A percentile compares a stretch with the other conserved stretches of the same genome.
Evolutionary conservation across 805 yeast genomes (phyloP).

Genomic region (Kazachstania taianensis): DNA sequence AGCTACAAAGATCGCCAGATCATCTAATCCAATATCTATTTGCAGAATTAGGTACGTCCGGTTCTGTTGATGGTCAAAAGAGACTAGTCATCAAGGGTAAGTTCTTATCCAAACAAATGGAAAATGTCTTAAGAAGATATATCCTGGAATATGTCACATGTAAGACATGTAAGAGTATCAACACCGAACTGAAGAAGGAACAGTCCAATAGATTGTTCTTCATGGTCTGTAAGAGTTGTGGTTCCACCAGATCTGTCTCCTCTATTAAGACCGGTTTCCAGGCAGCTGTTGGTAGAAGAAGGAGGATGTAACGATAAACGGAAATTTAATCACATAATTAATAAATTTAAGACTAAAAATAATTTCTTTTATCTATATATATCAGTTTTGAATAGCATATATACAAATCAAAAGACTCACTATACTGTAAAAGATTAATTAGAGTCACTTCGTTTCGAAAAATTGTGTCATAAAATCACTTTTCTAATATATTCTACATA

Average conservation of each 20-base stretch:
- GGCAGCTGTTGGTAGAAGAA: conserved; percentile 91
- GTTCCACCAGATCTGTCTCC: conserved; percentile 91
- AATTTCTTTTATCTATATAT: background rate
- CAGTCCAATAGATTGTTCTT: conserved; percentile 92
- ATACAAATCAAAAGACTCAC: no score
- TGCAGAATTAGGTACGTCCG: conserved; percentile 99
- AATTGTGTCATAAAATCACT: no score
- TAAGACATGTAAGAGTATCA: conserved; percentile 97
- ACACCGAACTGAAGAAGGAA: conserved; percentile 92
- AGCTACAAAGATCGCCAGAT: conserved; percentile 92
- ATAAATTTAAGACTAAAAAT: no score
- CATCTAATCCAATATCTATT: conserved; percentile 93
- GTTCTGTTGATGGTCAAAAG: conserved; percentile 96
- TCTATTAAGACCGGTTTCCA: conserved; percentile 99
- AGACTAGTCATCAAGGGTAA: conserved; percentile 96
- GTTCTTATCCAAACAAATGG: conserved; percentile 95
- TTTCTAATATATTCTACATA: conserved; percentile 31
- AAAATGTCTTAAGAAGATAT: conserved; percentile 90
- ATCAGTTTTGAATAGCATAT: background rate
- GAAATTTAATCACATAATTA: no score
- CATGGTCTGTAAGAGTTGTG: conserved; percentile 96
- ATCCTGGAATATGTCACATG: conserved; percentile 96
- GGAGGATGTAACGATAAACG: conserved; percentile 37
- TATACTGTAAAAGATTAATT: no score
- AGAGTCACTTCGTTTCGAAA: no score